Conservation (phyloP, 2,329 filamentous ascomycete genomes). For the Cadophora luteo-olivacea region DNA sequence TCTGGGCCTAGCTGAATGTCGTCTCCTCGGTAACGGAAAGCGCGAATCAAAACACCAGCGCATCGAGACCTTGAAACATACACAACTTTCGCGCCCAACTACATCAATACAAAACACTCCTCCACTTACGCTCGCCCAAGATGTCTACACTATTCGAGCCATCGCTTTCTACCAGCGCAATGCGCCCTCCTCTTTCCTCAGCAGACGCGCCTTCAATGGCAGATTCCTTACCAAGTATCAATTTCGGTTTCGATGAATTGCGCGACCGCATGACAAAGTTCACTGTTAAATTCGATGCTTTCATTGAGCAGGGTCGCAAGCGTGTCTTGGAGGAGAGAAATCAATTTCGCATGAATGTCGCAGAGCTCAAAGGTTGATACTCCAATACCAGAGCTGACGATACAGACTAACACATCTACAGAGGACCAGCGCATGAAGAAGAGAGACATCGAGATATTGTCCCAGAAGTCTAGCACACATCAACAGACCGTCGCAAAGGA, state of each 20-base stretch:
- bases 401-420: conserved; percentile 48
- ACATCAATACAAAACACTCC: not conserved
- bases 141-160: conserved; percentile 72
- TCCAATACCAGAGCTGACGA: not conserved
- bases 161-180: conserved; percentile 68
- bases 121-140: not conserved
- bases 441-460: conserved; percentile 83
- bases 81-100: conserved; percentile 10
- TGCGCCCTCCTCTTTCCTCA: conserved; percentile 54
- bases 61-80: conserved; percentile 1
- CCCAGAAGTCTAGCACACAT: conserved; percentile 73
- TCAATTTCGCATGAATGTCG: conserved; percentile 87
- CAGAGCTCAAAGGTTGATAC: conserved; percentile 82
- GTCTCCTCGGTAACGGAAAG: conserved; percentile 28
- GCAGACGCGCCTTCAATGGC: conserved; percentile 70
- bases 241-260: conserved; percentile 95
- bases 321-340: conserved; percentile 92
- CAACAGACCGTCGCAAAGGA: conserved; percentile 80
- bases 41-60: conserved; percentile 17
- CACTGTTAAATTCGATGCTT: conserved; percentile 87
- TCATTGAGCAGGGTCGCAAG: conserved; percentile 91
- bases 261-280: conserved; percentile 96
- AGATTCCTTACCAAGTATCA: conserved; percentile 83
- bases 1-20: conserved; percentile 1
- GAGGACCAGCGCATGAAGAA: conserved; percentile 92